Conservation (phyloP, 176 grass and related monocot genomes). For the Bromus sterilis region DNA sequence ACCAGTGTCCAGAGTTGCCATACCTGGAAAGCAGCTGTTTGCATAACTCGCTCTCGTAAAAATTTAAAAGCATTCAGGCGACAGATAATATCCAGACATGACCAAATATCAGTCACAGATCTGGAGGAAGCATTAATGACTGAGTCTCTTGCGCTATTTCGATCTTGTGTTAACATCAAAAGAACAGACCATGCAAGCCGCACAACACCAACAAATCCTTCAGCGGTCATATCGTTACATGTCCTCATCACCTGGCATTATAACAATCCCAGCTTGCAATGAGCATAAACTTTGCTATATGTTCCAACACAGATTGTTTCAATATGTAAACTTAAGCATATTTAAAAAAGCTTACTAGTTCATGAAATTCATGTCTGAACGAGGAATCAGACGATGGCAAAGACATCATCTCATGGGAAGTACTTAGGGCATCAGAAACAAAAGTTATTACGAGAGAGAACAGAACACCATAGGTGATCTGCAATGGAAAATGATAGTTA, state of each 20-base stretch:
- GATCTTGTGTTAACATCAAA: conserved; percentile 93
- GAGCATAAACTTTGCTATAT: conserved; percentile 5
- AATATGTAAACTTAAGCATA: background rate
- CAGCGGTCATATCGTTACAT: conserved; percentile 49
- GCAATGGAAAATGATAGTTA: conserved; percentile 25
- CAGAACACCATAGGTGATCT: conserved; percentile 68
- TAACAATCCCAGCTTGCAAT: conserved; percentile 21
- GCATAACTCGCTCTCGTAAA: conserved; percentile 53
- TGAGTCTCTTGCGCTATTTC: conserved; percentile 37
- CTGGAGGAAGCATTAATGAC: conserved; percentile 35
- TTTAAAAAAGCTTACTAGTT: conserved; percentile 49
- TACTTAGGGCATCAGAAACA: conserved; percentile 73
- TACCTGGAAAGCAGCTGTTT: conserved; percentile 88
- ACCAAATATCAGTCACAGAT: conserved; percentile 47
- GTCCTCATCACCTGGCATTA: conserved; percentile 59
- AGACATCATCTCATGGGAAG: conserved; percentile 39
- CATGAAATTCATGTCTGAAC: conserved; percentile 85
- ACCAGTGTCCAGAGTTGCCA: background rate
- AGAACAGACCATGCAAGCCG: conserved; percentile 80
- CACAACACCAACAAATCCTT: conserved; percentile 71
- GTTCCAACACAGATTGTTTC: conserved; percentile 1
- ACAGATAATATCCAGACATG: conserved; percentile 74
- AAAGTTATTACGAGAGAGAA: conserved; percentile 79
- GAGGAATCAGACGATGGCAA: conserved; percentile 55
- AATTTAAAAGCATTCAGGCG: conserved; percentile 71